Evolutionary conservation across 2,329 filamentous ascomycete species (phyloP).

Genomic region (Aspergillus sp.): DNA sequence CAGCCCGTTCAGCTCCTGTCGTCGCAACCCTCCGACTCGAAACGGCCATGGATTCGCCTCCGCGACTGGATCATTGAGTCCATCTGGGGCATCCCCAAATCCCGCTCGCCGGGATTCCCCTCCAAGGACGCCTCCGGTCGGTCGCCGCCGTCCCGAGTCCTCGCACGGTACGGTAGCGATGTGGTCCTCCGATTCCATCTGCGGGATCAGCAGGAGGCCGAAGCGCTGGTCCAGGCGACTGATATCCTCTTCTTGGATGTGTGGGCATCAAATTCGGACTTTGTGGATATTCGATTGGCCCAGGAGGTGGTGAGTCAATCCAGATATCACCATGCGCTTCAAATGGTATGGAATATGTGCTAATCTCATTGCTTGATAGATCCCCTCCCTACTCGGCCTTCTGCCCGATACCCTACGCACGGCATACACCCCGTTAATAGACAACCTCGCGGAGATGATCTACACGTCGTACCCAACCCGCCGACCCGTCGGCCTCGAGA

Average conservation of each 20-base stretch:
- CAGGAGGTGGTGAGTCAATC: constrained; percentile 64
- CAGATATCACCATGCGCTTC: not conserved
- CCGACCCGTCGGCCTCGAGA: constrained; percentile 29
- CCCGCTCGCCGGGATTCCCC: constrained; percentile 21
- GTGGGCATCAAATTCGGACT: constrained; percentile 79
- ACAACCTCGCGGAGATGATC: constrained; percentile 75
- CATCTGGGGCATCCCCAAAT: constrained; percentile 41
- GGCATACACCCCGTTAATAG: constrained; percentile 72
- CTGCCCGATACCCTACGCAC: constrained; percentile 72
- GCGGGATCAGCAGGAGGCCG: constrained; percentile 65
- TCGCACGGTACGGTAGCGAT: constrained; percentile 68
- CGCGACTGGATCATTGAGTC: constrained; percentile 44
- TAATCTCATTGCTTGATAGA: constrained; percentile 35
- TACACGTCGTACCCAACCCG: constrained; percentile 69
- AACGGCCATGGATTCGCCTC: constrained; percentile 38
- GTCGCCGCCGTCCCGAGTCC: constrained; percentile 37
- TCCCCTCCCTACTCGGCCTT: constrained; percentile 72
- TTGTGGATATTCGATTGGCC: constrained; percentile 79
- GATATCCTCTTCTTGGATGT: constrained; percentile 80
- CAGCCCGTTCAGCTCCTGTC: constrained; percentile 28
- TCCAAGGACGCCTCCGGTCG: constrained; percentile 14
- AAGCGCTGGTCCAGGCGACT: constrained; percentile 69
- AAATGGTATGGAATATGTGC: not conserved
- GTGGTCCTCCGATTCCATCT: constrained; percentile 89
- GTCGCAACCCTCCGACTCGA: constrained; percentile 27